A percentile compares a stretch with the other conserved stretches of the same genome.
Conservation (phyloP, 306 rosid genomes). For the Styphnolobium japonicum region DNA sequence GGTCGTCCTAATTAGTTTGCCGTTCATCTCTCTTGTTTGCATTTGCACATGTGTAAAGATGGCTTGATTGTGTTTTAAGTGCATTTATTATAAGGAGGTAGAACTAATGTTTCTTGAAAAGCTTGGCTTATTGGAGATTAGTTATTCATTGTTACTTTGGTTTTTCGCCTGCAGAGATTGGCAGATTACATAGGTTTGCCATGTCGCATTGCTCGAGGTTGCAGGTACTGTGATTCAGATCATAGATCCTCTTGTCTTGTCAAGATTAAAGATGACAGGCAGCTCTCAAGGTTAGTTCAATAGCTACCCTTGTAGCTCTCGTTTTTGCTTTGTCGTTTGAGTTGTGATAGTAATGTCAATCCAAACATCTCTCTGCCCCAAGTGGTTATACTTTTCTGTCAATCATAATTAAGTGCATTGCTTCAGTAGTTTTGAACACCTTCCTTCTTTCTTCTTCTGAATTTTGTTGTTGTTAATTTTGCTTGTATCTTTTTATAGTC, state of each 20-base stretch:
- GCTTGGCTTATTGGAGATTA: background rate
- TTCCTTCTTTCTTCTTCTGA: background rate
- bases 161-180: conserved; percentile 66
- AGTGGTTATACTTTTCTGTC: background rate
- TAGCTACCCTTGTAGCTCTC: conserved; percentile 7
- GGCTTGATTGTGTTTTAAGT: conserved; percentile 1
- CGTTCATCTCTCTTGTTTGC: background rate
- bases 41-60: no score
- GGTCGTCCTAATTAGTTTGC: background rate
- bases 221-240: conserved; percentile 88
- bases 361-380: background rate
- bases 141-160: background rate
- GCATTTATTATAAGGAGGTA: background rate
- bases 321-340: background rate
- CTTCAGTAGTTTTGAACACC: background rate
- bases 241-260: conserved; percentile 93
- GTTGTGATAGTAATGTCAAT: background rate
- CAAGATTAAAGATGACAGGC: conserved; percentile 75
- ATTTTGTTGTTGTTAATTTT: background rate
- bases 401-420: conserved; percentile 31
- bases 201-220: conserved; percentile 92
- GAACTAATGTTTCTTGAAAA: background rate
- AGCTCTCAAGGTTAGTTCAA: conserved; percentile 65
- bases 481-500: background rate
- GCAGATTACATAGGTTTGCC: conserved; percentile 97